phyloP scores from a whole-genome alignment of 352 stramenopile species.

The Pythium aquatile region DNA sequence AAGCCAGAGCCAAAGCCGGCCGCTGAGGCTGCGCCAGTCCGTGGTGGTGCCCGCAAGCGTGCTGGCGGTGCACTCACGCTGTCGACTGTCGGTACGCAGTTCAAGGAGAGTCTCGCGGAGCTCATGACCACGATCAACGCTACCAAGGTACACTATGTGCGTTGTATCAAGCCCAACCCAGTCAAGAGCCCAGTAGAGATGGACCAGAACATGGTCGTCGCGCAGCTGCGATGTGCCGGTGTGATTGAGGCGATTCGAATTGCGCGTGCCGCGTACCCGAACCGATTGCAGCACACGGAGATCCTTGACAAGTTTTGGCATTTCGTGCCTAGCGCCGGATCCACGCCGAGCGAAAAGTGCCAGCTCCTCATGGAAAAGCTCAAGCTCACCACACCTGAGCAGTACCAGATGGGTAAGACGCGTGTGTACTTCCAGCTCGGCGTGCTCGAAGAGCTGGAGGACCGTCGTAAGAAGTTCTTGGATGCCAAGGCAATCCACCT shows the following conservation, averaged over 20 bases:
- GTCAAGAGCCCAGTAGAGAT: slow-evolving; percentile 91
- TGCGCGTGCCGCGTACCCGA: slow-evolving; percentile 97
- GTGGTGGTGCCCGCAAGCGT: slow-evolving; percentile 45
- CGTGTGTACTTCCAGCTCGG: slow-evolving; percentile 88
- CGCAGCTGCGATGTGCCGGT: slow-evolving; percentile 97
- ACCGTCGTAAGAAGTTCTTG: slow-evolving; percentile 82
- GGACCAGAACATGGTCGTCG: slow-evolving; percentile 92
- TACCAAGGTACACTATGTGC: slow-evolving; percentile 97
- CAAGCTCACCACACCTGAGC: slow-evolving; percentile 59
- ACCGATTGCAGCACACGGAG: slow-evolving; percentile 92
- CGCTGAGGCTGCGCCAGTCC: slow-evolving; percentile 31
- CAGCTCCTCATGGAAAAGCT: slow-evolving; percentile 81
- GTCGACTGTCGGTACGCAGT: slow-evolving; percentile 87
- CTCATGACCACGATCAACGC: slow-evolving; percentile 95
- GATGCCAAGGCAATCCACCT: slow-evolving; percentile 77
- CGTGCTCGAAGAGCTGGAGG: slow-evolving; percentile 83
- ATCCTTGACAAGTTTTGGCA: slow-evolving; percentile 84
- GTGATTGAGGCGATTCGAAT: slow-evolving; percentile 99
- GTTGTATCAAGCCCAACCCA: slow-evolving; percentile 99
- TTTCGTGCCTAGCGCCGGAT: slow-evolving; percentile 65
- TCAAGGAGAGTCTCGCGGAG: slow-evolving; percentile 91
- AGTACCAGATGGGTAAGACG: slow-evolving; percentile 86
- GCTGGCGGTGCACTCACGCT: slow-evolving; percentile 59
- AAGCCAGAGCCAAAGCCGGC: slow-evolving; percentile 48
- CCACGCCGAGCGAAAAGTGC: slow-evolving; percentile 63